phyloP scores from a whole-genome alignment of 768 basidiomycete species.

The Rhizopogon vulgaris region DNA sequence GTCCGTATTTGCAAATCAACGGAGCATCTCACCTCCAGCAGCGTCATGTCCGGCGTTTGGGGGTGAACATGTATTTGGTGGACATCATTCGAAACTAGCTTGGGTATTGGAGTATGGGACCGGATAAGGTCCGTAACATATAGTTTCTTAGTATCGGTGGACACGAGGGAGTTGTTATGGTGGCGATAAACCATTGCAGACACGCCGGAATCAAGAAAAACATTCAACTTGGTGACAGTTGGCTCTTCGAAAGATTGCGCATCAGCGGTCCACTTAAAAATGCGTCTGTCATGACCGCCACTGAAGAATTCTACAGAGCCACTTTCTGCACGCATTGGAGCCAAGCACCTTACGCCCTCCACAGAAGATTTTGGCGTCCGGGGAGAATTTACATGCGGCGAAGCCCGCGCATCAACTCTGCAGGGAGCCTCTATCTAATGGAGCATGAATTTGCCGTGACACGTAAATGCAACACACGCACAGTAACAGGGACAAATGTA shows the following conservation, averaged over 20 bases:
- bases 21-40: conserved; percentile 40
- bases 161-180: conserved; percentile 28
- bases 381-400: conserved; percentile 26
- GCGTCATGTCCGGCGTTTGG: conserved; percentile 34
- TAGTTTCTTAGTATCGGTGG: conserved; percentile 29
- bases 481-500: conserved; percentile 31
- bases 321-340: conserved; percentile 26
- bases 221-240: conserved; percentile 20
- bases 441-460: conserved; percentile 17
- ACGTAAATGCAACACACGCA: conserved; percentile 22
- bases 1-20: conserved; percentile 5
- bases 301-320: conserved; percentile 37
- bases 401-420: conserved; percentile 25
- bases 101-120: conserved; percentile 19
- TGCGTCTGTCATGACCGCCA: conserved; percentile 40
- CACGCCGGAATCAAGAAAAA: conserved; percentile 21
- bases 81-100: conserved; percentile 32
- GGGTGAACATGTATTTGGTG: conserved; percentile 43
- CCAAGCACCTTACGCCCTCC: conserved; percentile 38
- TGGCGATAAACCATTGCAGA: conserved; percentile 36
- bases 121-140: conserved; percentile 34
- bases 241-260: conserved; percentile 15
- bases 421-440: conserved; percentile 24
- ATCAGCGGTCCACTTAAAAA: conserved; percentile 34
- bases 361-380: conserved; percentile 17